These are phyloP conservation scores for Saitozyma podzolica DNA, from an alignment of 768 basidiomycete genomes.

Conservation along the genomic window DNA sequence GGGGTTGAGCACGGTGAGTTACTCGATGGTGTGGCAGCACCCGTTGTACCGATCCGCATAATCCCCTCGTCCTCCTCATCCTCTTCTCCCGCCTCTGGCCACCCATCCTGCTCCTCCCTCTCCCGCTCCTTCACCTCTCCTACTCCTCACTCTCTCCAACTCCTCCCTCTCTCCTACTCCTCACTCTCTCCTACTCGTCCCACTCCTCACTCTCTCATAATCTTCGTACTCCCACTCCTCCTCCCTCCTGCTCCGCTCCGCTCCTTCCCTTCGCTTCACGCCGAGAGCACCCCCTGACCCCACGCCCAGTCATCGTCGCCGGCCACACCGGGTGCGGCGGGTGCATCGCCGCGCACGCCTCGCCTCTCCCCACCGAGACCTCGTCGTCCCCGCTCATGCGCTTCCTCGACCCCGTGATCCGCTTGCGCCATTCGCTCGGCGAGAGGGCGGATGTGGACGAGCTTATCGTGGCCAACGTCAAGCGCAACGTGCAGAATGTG, in stretches of 20 bases:
- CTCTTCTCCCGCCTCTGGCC: neutral
- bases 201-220: slow-evolving; percentile 4
- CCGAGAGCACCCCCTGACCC: slow-evolving; percentile 6
- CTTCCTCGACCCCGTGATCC: slow-evolving; percentile 71
- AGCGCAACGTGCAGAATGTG: slow-evolving; percentile 49
- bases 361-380: slow-evolving; percentile 25
- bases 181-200: neutral
- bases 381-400: slow-evolving; percentile 60
- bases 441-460: slow-evolving; percentile 40
- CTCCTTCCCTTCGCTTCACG: neutral
- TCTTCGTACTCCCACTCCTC: neutral
- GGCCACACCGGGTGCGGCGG: slow-evolving; percentile 86
- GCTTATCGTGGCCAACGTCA: slow-evolving; percentile 48
- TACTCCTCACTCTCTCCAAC: neutral
- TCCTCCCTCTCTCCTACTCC: too few relatives aligned
- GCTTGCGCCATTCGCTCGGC: slow-evolving; percentile 55
- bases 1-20: slow-evolving; percentile 74
- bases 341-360: slow-evolving; percentile 54
- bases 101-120: neutral
- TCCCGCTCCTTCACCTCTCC: neutral
- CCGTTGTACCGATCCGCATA: neutral
- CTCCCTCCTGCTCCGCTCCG: neutral
- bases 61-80: neutral
- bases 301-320: slow-evolving; percentile 66
- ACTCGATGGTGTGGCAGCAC: slow-evolving; percentile 29